Percentiles rank a stretch among this genome's conserved stretches.
Conservation (phyloP, 2,329 filamentous ascomycete genomes). For the Coleophoma eucalyptorum region DNA sequence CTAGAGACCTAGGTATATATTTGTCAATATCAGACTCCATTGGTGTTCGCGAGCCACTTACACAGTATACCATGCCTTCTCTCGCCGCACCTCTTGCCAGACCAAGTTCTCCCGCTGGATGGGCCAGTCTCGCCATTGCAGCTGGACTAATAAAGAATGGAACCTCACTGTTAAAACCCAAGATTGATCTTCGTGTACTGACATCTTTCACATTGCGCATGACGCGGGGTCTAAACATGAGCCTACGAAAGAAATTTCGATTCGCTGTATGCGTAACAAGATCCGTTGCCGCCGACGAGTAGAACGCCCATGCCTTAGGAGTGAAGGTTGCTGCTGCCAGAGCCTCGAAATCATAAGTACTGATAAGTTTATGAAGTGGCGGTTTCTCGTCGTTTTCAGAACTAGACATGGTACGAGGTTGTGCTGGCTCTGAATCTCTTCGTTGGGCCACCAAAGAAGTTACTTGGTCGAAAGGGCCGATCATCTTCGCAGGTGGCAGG, state of each 20-base stretch:
- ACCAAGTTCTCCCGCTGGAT: constrained; percentile 57
- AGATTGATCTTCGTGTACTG: constrained; percentile 43
- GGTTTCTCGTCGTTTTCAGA: constrained; percentile 24
- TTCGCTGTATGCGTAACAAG: constrained; percentile 56
- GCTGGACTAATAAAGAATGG: constrained; percentile 61
- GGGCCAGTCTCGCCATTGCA: constrained; percentile 56
- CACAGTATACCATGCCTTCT: constrained; percentile 49
- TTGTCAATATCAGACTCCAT: too few species aligned
- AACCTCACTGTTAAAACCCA: constrained; percentile 44
- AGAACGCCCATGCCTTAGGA: constrained; percentile 62
- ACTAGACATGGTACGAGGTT: constrained; percentile 19
- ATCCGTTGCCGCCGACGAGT: constrained; percentile 64
- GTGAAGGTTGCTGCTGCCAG: constrained; percentile 49
- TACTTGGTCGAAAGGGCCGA: too few species aligned
- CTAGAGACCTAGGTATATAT: constrained; percentile 29
- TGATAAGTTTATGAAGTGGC: constrained; percentile 42
- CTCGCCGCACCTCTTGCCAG: constrained; percentile 46
- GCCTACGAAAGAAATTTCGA: constrained; percentile 43
- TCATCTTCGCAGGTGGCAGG: background rate
- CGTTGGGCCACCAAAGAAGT: too few species aligned
- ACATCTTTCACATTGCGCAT: constrained; percentile 50
- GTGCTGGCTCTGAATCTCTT: constrained; percentile 15
- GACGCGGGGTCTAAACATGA: constrained; percentile 54
- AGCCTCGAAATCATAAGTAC: constrained; percentile 51
- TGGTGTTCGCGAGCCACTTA: constrained; percentile 32